Base-by-base conservation (phyloP, 2,329 filamentous ascomycete genomes). In the Escovopsis sp. region DNA sequence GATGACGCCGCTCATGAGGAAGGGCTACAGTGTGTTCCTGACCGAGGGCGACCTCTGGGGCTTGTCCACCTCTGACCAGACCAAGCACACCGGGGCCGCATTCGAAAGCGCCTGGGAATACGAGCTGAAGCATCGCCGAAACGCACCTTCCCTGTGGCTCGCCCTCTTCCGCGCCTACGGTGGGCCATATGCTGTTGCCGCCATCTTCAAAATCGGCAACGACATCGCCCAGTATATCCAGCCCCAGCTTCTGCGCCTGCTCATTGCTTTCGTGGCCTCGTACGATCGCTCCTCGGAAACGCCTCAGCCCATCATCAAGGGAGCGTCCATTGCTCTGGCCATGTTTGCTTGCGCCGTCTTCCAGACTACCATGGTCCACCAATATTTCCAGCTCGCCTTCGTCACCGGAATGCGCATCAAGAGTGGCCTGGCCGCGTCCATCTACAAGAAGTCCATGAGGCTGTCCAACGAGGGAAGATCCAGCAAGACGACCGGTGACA, bases 1-100 rank as follows among this genome's bases (percentile, higher is more conserved):
- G 91, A 95, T 98, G 89, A 96, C 91, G 0, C 88, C 91, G 0
- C 67, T 98, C 74, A 98, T 98, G 91, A 87, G 79, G 56, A 81
- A 81, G 56, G 91, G 91, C 1, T 96, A 98, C 67, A 84, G 82
- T 55, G 77, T 88, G 45, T 98, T 79, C 58, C 69, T 98, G 47
- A 94, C 87, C 1, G 87, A 96, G 58, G 85, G 95, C 48, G 89
- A 98, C 59, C 71, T 98, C 20, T 98, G 93, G 93, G 89, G 86
- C 46, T 68, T 98, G 44, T 76, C 87, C 34, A 81, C 78, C 54
- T 67, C 73, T 45, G 89, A 96, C 57, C 81, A 81, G 30, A 94
- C 89, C 10, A 76, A 76, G 49, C 67, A 71, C 11, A 94, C 89
- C 0, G 78, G 81, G 5, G 64, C 68, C 29, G 65, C 68, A 1